Evolutionary conservation across 306 rosid species (phyloP), one percentile per base, ranked within the genome.

Genomic region (Betula pendula): DNA sequence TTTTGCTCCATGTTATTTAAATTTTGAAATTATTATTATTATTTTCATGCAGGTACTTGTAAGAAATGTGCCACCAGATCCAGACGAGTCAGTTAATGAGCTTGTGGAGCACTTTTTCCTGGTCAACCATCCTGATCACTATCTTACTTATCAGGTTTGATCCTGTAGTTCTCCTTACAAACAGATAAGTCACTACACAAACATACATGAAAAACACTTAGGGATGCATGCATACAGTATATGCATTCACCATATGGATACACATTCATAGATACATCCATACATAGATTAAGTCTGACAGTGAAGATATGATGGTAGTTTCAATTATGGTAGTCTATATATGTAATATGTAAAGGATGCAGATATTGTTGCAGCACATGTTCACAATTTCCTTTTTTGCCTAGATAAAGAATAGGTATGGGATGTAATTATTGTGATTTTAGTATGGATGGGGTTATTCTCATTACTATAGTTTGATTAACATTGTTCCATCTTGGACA

Each of bases 71-170:
- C 99, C 99, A 56, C 92, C 93, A 10, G 99, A 95, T 85, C 88
- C 93, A 14, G 97, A 95, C 78, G 99, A 95, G 85, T 87, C 97
- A 25, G 82, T 95, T 72, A 74, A 87, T 68, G 93, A 95, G 86
- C 97, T 90, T n/a, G 97, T 95, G 80, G 99, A 95, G 73, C 99
- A 95, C 79, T 95, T 95, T 90, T 95, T 95, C 77, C 80, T 95
- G 86, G 99, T 95, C 87, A 95, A 95, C 73, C 97, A 95, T 87
- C 97, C 97, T 70, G 97, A 95, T 14, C 85, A 90, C 71, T 92
- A 89, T 87, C 91, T 92, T 73, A 89, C 92, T 58, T 87, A 89
- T 75, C 99, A 95, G 97, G 99, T 95, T 67, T 78, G 72, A 40
- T 77, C 76, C 75, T 68, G 29, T 48, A 43, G 13, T 47, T 40